Evolutionary conservation across 1,284 basidiomycete genomes (phyloP).

Genomic region (Puccinia hordei): DNA sequence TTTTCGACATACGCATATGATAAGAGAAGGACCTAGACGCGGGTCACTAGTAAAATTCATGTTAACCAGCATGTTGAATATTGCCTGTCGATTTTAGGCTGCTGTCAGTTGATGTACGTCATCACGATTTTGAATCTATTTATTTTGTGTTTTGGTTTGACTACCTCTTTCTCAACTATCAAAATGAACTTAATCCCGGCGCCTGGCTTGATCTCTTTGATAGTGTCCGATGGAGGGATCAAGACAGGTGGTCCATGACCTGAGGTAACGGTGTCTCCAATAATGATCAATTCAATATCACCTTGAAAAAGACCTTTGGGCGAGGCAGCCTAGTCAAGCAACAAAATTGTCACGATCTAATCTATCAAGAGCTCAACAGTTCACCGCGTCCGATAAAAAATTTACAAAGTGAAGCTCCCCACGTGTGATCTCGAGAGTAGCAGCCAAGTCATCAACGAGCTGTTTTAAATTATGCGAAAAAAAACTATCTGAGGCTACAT

Average conservation of each 20-base stretch:
- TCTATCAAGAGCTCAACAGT: neutral
- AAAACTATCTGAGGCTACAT: slow-evolving; percentile 52
- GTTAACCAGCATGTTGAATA: slow-evolving; percentile 32
- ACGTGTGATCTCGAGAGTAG: slow-evolving; percentile 72
- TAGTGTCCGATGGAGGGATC: slow-evolving; percentile 22
- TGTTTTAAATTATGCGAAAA: slow-evolving; percentile 63
- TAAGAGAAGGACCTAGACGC: slow-evolving; percentile 27
- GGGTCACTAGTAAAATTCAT: slow-evolving; percentile 31
- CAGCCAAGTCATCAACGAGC: slow-evolving; percentile 84
- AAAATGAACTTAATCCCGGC: slow-evolving; percentile 79
- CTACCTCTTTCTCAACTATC: slow-evolving; percentile 86
- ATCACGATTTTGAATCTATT: neutral
- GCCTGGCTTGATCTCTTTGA: slow-evolving; percentile 57
- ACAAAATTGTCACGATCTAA: neutral
- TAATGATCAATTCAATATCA: slow-evolving; percentile 66
- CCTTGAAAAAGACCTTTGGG: slow-evolving; percentile 82
- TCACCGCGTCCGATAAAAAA: neutral
- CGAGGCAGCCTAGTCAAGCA: slow-evolving; percentile 69
- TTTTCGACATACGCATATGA: slow-evolving; percentile 32
- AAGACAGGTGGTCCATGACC: slow-evolving; percentile 45
- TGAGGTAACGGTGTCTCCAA: slow-evolving; percentile 65
- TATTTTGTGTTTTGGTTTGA: slow-evolving; percentile 50
- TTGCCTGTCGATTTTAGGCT: slow-evolving; percentile 12
- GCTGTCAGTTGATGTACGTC: neutral
- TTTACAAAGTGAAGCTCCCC: slow-evolving; percentile 76